These are phyloP conservation scores for Salvia splendens DNA, from an alignment of 257 asterid species.

Conservation along the genomic window DNA sequence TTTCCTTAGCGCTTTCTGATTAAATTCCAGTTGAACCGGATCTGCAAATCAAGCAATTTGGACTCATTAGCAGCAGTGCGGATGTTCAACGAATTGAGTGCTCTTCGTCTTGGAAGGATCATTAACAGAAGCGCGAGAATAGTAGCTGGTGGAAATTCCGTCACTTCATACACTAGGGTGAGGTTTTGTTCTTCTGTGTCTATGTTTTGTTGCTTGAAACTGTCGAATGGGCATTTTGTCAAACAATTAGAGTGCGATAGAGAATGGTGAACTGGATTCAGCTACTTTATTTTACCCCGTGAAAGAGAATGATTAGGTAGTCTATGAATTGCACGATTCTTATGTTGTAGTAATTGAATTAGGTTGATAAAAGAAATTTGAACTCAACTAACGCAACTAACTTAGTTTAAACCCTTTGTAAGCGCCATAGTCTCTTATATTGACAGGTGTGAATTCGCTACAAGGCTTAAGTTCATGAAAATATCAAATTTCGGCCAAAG, in stretches of 20 bases:
- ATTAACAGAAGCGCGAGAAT: slow-evolving; percentile 27
- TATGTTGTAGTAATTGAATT: not conserved
- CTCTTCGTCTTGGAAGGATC: slow-evolving; percentile 14
- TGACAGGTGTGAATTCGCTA: too few species aligned
- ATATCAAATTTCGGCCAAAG: too few species aligned
- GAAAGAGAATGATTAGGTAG: not conserved
- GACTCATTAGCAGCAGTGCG: slow-evolving; percentile 34
- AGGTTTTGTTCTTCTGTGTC: not conserved
- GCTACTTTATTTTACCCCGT: not conserved
- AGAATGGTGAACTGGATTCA: not conserved
- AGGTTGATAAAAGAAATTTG: too few species aligned
- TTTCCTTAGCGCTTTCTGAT: not conserved
- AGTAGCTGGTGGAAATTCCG: slow-evolving; percentile 21
- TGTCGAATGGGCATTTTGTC: slow-evolving; percentile 12
- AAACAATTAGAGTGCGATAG: slow-evolving; percentile 28
- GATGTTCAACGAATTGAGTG: slow-evolving; percentile 18
- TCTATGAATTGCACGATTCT: not conserved
- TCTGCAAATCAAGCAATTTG: slow-evolving; percentile 3
- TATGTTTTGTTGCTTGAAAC: not conserved
- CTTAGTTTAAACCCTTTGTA: too few species aligned
- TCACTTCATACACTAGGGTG: slow-evolving; percentile 15
- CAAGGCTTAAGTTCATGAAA: too few species aligned
- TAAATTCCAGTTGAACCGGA: slow-evolving; percentile 9
- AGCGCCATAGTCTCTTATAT: too few species aligned
- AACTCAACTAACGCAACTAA: too few species aligned